These are phyloP conservation scores for Stachybotrys chlorohalonatus DNA, from an alignment of 2,329 filamentous ascomycete species.

Conservation along the genomic window DNA sequence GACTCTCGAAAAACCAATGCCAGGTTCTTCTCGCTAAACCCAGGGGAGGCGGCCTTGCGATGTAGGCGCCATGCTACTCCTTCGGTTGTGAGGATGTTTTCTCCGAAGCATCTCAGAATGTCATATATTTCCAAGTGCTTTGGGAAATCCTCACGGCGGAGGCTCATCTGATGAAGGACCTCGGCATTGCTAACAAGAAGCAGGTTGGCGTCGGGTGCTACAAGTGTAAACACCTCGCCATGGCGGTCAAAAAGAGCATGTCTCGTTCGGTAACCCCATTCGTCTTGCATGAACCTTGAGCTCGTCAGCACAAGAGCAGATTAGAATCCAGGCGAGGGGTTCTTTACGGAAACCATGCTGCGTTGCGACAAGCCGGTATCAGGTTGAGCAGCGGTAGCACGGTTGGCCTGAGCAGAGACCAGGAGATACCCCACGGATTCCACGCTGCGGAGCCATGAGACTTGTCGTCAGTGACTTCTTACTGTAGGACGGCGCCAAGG, in stretches of 20 bases:
- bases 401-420: not conserved
- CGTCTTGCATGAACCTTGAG: slow-evolving; percentile 42
- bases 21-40: slow-evolving; percentile 71
- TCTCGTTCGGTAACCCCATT: slow-evolving; percentile 49
- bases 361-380: not conserved
- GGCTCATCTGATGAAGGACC: slow-evolving; percentile 55
- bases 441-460: not conserved
- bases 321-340: not conserved
- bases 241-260: slow-evolving; percentile 48
- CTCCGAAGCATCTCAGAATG: slow-evolving; percentile 45
- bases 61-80: slow-evolving; percentile 63
- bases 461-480: not conserved
- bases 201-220: slow-evolving; percentile 43
- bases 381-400: not conserved
- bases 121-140: slow-evolving; percentile 26
- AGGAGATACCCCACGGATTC: not conserved
- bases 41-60: slow-evolving; percentile 60
- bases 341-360: not conserved
- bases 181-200: slow-evolving; percentile 55
- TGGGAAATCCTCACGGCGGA: slow-evolving; percentile 60
- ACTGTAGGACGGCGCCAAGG: not conserved
- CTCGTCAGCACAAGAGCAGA: not conserved
- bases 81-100: slow-evolving; percentile 64
- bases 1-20: slow-evolving; percentile 55
- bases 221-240: slow-evolving; percentile 57